Conservation (phyloP, 2,329 filamentous ascomycete species). For the Phaeosphaeriaceae sp. region DNA sequence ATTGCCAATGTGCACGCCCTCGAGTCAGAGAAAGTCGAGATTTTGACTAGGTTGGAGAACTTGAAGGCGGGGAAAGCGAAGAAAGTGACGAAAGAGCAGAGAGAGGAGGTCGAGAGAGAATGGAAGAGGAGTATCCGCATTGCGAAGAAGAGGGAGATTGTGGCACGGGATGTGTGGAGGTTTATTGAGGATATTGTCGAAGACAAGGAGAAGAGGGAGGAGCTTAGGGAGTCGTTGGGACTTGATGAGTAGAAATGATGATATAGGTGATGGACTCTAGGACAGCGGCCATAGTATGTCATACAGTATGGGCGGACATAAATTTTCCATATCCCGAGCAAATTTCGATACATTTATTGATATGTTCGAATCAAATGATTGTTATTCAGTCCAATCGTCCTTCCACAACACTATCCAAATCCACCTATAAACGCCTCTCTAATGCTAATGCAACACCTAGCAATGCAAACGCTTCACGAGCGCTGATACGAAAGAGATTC, state of each 20-base stretch:
- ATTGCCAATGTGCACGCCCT: constrained; percentile 52
- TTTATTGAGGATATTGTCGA: constrained; percentile 56
- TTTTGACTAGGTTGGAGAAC: constrained; percentile 50
- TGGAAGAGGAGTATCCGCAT: constrained; percentile 53
- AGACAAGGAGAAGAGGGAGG: constrained; percentile 54
- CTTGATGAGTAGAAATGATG: constrained; percentile 36
- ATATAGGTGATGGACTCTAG: too few relatives aligned
- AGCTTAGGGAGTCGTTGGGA: constrained; percentile 57
- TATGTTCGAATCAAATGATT: neutral
- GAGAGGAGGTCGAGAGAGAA: constrained; percentile 53
- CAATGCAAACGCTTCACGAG: constrained; percentile 14
- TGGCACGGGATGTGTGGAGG: constrained; percentile 60
- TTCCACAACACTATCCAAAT: neutral
- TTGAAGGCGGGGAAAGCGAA: constrained; percentile 51
- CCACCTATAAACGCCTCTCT: constrained; percentile 9
- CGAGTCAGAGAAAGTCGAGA: constrained; percentile 52
- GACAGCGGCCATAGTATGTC: too few relatives aligned
- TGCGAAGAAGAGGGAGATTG: constrained; percentile 53
- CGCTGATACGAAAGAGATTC: constrained; percentile 25
- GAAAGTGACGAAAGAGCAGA: constrained; percentile 58
- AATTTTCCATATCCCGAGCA: neutral
- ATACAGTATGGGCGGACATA: too few relatives aligned
- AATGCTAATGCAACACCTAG: constrained; percentile 17
- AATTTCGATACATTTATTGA: too few relatives aligned
- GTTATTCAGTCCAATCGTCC: neutral